A percentile compares a stretch with the other conserved stretches of the same genome.
Evolutionary conservation across 208 protist species (phyloP).

Genomic region (Trypanosoma conorhini): DNA sequence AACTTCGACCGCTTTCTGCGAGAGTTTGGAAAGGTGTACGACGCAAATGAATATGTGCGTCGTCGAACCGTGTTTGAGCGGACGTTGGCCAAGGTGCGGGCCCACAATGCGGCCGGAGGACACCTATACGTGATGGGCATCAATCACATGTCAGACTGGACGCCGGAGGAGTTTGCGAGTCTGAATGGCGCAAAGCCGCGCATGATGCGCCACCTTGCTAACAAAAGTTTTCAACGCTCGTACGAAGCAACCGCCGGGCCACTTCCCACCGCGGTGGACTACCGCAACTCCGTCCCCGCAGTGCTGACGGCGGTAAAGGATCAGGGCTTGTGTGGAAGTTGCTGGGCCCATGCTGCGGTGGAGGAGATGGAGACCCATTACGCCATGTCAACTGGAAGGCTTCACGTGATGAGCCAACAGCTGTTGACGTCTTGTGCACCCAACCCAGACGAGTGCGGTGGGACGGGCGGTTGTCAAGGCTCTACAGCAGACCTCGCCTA

Average conservation of each 20-base stretch:
- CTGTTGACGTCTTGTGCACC: conserved; percentile 89
- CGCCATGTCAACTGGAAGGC: conserved; percentile 48
- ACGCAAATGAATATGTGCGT: conserved; percentile 31
- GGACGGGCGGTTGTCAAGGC: conserved; percentile 76
- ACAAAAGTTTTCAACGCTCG: background rate
- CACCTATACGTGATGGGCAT: conserved; percentile 32
- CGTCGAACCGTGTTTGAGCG: conserved; percentile 37
- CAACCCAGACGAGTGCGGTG: conserved; percentile 61
- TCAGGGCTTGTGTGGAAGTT: conserved; percentile 80
- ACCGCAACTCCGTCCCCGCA: conserved; percentile 33
- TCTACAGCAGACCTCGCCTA: conserved; percentile 71
- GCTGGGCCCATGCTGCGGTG: conserved; percentile 62
- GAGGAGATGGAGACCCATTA: conserved; percentile 78
- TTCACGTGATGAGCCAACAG: conserved; percentile 89
- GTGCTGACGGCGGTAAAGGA: conserved; percentile 72
- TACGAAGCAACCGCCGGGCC: background rate
- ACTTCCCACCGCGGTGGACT: conserved; percentile 52
- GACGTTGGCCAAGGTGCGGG: conserved; percentile 27
- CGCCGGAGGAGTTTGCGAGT: conserved; percentile 35
- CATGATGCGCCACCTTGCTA: conserved; percentile 23
- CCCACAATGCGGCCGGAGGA: conserved; percentile 29
- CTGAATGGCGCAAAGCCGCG: conserved; percentile 33
- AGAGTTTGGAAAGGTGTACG: conserved; percentile 41
- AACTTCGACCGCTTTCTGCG: conserved; percentile 37
- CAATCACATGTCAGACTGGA: conserved; percentile 58